Conservation (phyloP, 1,284 basidiomycete genomes). For the Sporisorium exsertum region DNA sequence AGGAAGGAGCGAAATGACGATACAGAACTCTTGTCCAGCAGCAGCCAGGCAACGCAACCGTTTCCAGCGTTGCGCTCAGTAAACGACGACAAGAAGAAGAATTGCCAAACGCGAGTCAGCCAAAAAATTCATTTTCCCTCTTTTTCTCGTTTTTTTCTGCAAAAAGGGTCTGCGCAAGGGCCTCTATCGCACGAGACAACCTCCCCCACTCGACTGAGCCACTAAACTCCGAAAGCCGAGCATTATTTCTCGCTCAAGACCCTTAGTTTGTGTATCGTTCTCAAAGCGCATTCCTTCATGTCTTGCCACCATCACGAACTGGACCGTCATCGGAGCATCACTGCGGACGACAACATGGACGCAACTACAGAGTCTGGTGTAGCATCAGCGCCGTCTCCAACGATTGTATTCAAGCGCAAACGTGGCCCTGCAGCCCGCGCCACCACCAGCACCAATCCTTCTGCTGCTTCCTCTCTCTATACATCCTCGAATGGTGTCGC, state of each 20-base stretch:
- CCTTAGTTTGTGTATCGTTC: slow-evolving; percentile 4
- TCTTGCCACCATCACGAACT: slow-evolving; percentile 7
- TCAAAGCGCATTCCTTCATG: background rate
- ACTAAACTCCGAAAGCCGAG: slow-evolving; percentile 33
- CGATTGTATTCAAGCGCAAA: slow-evolving; percentile 44
- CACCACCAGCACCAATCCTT: slow-evolving; percentile 2
- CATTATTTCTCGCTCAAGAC: background rate
- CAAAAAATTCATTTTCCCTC: slow-evolving; percentile 6
- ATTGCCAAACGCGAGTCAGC: slow-evolving; percentile 15
- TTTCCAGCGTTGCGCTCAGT: too few relatives aligned
- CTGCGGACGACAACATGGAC: background rate
- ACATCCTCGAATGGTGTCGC: slow-evolving; percentile 5
- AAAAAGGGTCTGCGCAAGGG: slow-evolving; percentile 19
- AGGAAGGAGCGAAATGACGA: slow-evolving; percentile 27
- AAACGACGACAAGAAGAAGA: slow-evolving; percentile 9
- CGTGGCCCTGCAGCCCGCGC: slow-evolving; percentile 26
- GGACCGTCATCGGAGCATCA: background rate
- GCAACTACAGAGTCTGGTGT: background rate
- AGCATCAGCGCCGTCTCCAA: background rate
- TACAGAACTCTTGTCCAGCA: slow-evolving; percentile 15
- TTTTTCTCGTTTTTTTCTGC: background rate
- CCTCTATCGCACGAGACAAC: slow-evolving; percentile 26
- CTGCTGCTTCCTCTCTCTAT: background rate
- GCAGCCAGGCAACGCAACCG: too few relatives aligned
- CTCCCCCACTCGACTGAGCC: slow-evolving; percentile 28